A percentile compares a stretch with the other conserved stretches of the same genome.
Conservation (phyloP, 495 filamentous ascomycete species). For the Penicillium roqueforti region DNA sequence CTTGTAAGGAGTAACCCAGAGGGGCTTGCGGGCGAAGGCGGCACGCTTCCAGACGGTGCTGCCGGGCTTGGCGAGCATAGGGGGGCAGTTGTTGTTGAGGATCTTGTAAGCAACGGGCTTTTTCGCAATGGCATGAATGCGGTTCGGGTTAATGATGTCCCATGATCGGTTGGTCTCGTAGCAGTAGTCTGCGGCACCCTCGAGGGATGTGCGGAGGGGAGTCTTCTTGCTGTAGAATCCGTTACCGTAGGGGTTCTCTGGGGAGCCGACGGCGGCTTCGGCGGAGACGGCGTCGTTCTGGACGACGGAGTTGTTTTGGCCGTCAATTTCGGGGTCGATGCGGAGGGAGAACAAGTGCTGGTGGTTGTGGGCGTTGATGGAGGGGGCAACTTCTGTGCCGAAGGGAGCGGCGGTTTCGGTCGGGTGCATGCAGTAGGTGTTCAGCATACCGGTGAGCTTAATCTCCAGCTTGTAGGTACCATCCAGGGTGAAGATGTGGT, state of each 20-base stretch:
- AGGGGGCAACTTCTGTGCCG: slow-evolving; percentile 45
- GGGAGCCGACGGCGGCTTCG: slow-evolving; percentile 32
- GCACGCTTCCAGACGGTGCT: slow-evolving; percentile 38
- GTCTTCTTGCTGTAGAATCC: slow-evolving; percentile 46
- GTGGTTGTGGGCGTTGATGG: slow-evolving; percentile 49
- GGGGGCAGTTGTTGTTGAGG: slow-evolving; percentile 34
- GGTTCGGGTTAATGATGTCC: slow-evolving; percentile 48
- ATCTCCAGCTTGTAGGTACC: slow-evolving; percentile 48
- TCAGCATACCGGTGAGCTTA: slow-evolving; percentile 65
- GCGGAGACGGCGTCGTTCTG: slow-evolving; percentile 44
- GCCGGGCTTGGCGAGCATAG: slow-evolving; percentile 34
- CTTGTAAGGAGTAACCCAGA: slow-evolving; percentile 38
- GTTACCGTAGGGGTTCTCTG: slow-evolving; percentile 46
- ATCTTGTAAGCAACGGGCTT: slow-evolving; percentile 41
- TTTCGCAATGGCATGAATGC: slow-evolving; percentile 35
- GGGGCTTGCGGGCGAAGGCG: slow-evolving; percentile 33
- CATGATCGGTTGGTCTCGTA: slow-evolving; percentile 45
- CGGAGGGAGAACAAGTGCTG: slow-evolving; percentile 53
- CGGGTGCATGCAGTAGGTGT: slow-evolving; percentile 50
- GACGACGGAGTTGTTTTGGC: slow-evolving; percentile 45
- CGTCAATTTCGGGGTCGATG: slow-evolving; percentile 53
- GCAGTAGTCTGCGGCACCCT: slow-evolving; percentile 42
- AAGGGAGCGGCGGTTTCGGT: slow-evolving; percentile 44
- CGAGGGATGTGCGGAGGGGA: slow-evolving; percentile 37
- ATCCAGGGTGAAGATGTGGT: slow-evolving; percentile 49